Evolutionary conservation across 2,329 filamentous ascomycete species (phyloP), one percentile per base, ranked within the genome.

Genomic region (Coniochaeta sp.): DNA sequence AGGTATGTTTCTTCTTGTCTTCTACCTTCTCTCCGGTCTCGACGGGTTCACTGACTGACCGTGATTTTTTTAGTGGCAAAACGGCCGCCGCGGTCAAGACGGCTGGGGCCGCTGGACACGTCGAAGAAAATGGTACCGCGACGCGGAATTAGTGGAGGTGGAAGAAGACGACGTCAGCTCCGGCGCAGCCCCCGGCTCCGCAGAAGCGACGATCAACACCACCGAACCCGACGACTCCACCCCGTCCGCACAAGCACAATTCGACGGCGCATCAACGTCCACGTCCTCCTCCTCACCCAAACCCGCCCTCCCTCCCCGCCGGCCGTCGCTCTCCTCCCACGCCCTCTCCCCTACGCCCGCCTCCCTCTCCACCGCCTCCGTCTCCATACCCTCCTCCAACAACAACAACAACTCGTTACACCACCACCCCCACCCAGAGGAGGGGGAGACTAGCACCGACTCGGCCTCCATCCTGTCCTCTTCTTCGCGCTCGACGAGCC

Each of bases 101-200:
- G 89, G 91, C 50, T 99, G 94, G 94, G 89, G 89, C 35, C 84
- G 90, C 52, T 99, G 95, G 77, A 99, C 94, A 0, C 82, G 94
- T 13, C 83, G 94, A 20, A 76, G 94, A 56, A 96, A 97, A 70
- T 99, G 94, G 94, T 94, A 90, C 64, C 87, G 94, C 33, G 94
- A 97, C 64, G 94, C 94, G 8, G 94, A 99, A 71, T 80, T 99
- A 3, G 89, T 96, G 30, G 94, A 99, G 64, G 72, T 56, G 3
- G 60, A 64, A 1, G n/a, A n/a, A n/a, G 42, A 28, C 1, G 67
- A 72, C 56, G 61, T 70, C 52, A 66, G 70, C 50, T 66, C 71
- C 54, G 62, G 72, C 49, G 73, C 69, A 3, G 10, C 7, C 2
- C 38, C 38, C 18, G 20, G 72, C 40, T 67, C 72, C 35, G 65